Base-by-base conservation (phyloP, 768 basidiomycete species). In the Tephrocybe sp. region DNA sequence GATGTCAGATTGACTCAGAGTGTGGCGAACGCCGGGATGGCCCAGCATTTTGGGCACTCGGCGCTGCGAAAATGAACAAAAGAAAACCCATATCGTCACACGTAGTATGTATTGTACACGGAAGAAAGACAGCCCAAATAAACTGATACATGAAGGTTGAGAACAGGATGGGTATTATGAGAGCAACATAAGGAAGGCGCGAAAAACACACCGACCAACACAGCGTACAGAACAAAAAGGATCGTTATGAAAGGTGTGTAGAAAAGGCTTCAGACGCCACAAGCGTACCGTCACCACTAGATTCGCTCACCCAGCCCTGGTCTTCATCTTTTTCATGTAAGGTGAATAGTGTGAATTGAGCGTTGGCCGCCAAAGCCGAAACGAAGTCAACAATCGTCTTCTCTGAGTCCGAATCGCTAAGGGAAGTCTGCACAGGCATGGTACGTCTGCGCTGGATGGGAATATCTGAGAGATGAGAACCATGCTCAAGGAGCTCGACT, bases 351-450 rank as follows among this genome's bases (percentile, higher is more conserved):
- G 28, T 3, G 32, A 48, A 45, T 33, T 42, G 40, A 26, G 14
- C 21, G 24, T 38, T 8, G 15, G 40, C 37, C 3, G 30, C 21
- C 28, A 45, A 26, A 24, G 45, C 42, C 3, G 25, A 11, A 2
- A 15, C 5, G 30, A 17, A 32, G 1, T 30, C 45, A 18, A 56
- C 15, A n/a, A 21, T n/a, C n/a, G 45, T 44, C 20, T 34, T 33
- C n/a, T 48, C 46, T 2, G 46, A 44, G 20, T 48, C 50, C 14
- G 23, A 28, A 23, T 48, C 50, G 3, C 46, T 48, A 46, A 51
- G 8, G 25, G n/a, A 18, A 8, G 44, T 20, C 20, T 21, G 21
- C 30, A 4, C 18, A 3, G 24, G 3, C 6, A 33, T 25, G n/a
- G 12, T 34, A 23, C 20, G 34, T 38, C n/a, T 34, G n/a, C 12